These are phyloP conservation scores for Aspergillus ostianus DNA, from an alignment of 495 filamentous ascomycete species.

Conservation along the genomic window DNA sequence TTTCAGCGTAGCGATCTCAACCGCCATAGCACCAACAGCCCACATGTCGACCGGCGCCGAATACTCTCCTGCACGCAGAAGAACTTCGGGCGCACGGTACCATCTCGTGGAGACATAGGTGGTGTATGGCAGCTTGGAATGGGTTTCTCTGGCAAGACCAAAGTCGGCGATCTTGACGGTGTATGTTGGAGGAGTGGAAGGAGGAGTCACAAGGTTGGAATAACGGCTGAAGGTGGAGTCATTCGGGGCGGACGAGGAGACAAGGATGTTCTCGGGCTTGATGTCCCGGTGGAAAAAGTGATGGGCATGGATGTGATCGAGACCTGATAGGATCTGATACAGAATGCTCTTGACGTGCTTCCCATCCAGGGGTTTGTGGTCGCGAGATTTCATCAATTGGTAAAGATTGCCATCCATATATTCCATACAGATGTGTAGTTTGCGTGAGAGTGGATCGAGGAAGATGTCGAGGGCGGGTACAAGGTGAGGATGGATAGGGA, in stretches of 20 bases:
- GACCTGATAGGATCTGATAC: conserved; percentile 91
- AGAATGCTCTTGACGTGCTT: conserved; percentile 96
- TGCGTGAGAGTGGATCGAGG: conserved; percentile 90
- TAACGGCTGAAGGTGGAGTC: conserved; percentile 89
- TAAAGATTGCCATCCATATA: conserved; percentile 99
- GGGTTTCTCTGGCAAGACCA: conserved; percentile 94
- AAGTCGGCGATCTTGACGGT: conserved; percentile 99
- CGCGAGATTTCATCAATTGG: conserved; percentile 96
- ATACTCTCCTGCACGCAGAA: conserved; percentile 93
- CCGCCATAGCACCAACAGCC: conserved; percentile 98
- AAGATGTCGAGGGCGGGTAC: conserved; percentile 99
- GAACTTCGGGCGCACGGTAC: conserved; percentile 96
- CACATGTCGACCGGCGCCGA: conserved; percentile 98
- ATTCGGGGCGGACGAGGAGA: conserved; percentile 83
- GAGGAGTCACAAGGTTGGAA: conserved; percentile 89
- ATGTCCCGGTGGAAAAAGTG: conserved; percentile 99
- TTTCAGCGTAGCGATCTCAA: conserved; percentile 96
- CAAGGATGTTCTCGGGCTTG: conserved; percentile 98
- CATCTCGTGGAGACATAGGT: conserved; percentile 98
- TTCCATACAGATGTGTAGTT: conserved; percentile 98
- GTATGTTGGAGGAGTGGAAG: conserved; percentile 88
- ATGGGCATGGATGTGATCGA: conserved; percentile 96
- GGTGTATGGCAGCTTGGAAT: conserved; percentile 93
- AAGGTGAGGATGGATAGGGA: conserved; percentile 85
- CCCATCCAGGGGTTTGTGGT: conserved; percentile 88